These are phyloP conservation scores for Plectranthus barbatus DNA, from an alignment of 257 asterid species.

Conservation along the genomic window DNA sequence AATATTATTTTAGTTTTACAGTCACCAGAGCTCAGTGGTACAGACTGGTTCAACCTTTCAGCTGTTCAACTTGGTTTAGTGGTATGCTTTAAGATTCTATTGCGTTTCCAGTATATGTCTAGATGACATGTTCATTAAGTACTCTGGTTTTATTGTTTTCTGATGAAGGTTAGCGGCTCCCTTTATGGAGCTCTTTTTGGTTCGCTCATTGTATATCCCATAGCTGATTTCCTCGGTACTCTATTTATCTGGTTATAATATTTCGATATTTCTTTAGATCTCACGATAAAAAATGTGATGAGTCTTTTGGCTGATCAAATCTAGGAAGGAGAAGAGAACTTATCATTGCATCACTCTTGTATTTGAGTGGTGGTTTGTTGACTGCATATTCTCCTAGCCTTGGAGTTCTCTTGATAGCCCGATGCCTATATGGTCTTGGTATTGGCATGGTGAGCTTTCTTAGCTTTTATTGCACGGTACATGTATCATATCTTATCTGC, in stretches of 20 bases:
- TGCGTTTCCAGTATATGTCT: slow-evolving; percentile 13
- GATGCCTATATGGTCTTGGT: slow-evolving; percentile 87
- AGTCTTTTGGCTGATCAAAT: slow-evolving; percentile 13
- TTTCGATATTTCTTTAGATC: slow-evolving; percentile 1
- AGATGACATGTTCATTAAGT: slow-evolving; percentile 21
- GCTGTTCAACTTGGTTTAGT: slow-evolving; percentile 92
- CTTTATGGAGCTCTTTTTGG: slow-evolving; percentile 98
- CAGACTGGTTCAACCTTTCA: slow-evolving; percentile 78
- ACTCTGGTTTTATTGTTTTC: slow-evolving; percentile 12
- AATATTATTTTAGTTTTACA: slow-evolving; percentile 22
- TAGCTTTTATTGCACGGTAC: background rate
- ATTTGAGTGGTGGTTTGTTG: slow-evolving; percentile 58
- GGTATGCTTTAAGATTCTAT: slow-evolving; percentile 37
- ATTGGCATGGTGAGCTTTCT: slow-evolving; percentile 72
- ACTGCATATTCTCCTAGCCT: slow-evolving; percentile 85
- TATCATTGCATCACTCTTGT: slow-evolving; percentile 63
- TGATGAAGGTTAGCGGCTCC: slow-evolving; percentile 87
- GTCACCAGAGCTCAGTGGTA: slow-evolving; percentile 95
- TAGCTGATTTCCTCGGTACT: slow-evolving; percentile 93
- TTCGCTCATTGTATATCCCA: slow-evolving; percentile 67
- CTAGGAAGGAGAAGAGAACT: slow-evolving; percentile 92
- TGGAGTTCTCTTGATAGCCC: slow-evolving; percentile 63
- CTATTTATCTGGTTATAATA: slow-evolving; percentile 3
- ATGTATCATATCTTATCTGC: background rate
- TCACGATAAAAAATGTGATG: background rate